Conservation (phyloP, 2,329 filamentous ascomycete genomes). For the Sarocladium brachiariae region DNA sequence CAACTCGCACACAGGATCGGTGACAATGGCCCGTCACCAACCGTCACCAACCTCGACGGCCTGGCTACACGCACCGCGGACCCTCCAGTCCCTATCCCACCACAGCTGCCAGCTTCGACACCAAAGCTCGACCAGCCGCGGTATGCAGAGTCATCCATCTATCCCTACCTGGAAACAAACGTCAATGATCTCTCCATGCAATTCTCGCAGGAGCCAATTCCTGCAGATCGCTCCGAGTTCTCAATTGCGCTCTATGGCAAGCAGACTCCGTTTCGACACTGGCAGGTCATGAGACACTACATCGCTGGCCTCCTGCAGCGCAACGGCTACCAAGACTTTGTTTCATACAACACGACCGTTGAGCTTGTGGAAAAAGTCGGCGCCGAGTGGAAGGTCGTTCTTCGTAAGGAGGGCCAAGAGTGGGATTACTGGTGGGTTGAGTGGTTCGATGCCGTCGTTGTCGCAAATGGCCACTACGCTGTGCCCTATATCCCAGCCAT, state of each 20-base stretch:
- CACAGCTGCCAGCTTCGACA: constrained; percentile 37
- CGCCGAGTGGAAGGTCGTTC: constrained; percentile 44
- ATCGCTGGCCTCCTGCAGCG: constrained; percentile 44
- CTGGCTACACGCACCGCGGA: constrained; percentile 45
- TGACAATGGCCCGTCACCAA: constrained; percentile 29
- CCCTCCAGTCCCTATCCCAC: constrained; percentile 38
- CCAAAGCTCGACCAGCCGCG: constrained; percentile 37
- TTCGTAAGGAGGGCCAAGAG: constrained; percentile 30
- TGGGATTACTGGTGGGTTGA: constrained; percentile 58
- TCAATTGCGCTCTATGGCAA: constrained; percentile 39
- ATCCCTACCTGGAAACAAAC: constrained; percentile 60
- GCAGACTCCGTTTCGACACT: constrained; percentile 56
- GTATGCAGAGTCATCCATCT: constrained; percentile 52
- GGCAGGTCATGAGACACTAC: constrained; percentile 49
- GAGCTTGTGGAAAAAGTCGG: constrained; percentile 47
- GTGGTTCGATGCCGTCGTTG: constrained; percentile 53
- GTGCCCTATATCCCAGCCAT: constrained; percentile 50
- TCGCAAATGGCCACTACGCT: constrained; percentile 54
- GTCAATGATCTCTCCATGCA: constrained; percentile 53
- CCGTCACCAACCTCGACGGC: constrained; percentile 35
- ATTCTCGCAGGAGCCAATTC: constrained; percentile 50
- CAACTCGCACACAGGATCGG: too few relatives aligned
- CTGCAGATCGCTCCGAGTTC: constrained; percentile 24
- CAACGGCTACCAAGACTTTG: constrained; percentile 44
- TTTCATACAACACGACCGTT: constrained; percentile 54